Evolutionary conservation across 139 green algal genomes (phyloP).

Genomic region (Pycnococcus provasolii): DNA sequence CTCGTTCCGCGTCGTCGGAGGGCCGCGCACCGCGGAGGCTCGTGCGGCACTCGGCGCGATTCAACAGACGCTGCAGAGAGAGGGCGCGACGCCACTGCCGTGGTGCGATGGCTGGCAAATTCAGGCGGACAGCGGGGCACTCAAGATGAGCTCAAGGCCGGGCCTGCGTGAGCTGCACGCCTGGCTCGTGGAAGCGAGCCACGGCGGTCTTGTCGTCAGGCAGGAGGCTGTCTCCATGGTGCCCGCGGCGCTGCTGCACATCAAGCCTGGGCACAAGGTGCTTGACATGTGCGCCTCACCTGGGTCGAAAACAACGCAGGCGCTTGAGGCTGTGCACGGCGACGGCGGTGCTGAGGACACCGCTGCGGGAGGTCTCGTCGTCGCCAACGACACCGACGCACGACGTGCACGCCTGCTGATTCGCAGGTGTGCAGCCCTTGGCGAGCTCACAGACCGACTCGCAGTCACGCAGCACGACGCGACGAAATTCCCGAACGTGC

Average conservation of each 20-base stretch:
- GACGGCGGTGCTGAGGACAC: neutral
- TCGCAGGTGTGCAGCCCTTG: constrained; percentile 27
- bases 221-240: constrained; percentile 99
- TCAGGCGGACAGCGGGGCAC: constrained; percentile 3
- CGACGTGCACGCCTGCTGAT: constrained; percentile 90
- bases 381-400: constrained; percentile 91
- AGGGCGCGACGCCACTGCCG: neutral
- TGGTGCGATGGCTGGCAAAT: constrained; percentile 25
- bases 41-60: neutral
- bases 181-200: neutral
- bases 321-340: constrained; percentile 12
- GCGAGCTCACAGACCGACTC: constrained; percentile 29
- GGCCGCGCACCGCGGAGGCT: neutral
- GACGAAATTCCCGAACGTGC: constrained; percentile 60
- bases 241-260: constrained; percentile 87
- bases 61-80: neutral
- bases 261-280: constrained; percentile 81
- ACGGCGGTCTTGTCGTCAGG: constrained; percentile 21
- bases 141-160: neutral
- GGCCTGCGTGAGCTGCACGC: neutral
- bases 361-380: constrained; percentile 56
- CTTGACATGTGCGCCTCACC: constrained; percentile 96
- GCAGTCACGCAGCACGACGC: constrained; percentile 89
- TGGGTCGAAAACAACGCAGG: constrained; percentile 85
- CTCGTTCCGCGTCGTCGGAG: constrained; percentile 89